Base-by-base conservation (phyloP, 2,329 filamentous ascomycete species). In the Thielaviopsis euricoi region DNA sequence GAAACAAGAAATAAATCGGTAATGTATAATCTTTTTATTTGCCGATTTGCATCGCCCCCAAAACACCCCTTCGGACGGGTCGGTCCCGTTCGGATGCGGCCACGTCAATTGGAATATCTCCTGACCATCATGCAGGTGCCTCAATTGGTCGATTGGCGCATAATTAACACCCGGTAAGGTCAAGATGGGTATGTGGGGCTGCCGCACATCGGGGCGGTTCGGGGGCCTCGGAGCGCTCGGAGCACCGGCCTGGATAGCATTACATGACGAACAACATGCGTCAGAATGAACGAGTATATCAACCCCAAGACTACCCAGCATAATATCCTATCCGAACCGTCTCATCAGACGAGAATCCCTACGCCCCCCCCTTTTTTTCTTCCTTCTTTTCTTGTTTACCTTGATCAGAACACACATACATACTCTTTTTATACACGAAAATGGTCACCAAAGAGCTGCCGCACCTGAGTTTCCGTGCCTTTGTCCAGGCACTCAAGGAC, bases 401-500 rank as follows among this genome's bases (percentile, higher is more conserved):
- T 2, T 17, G n/a, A 19, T 5, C 9, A 46, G 17, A 6, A 33
- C 17, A 4, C 2, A 13, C 40, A 46, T 19, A 46, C 3, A 46
- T 17, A 33, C 65, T 48, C 25, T 17, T 9, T 12, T n/a, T 2
- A 46, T 17, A 40, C 51, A 53, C n/a, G n/a, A n/a, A 46, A 53
- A 43, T 22, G 37, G 17, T 23, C 12, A 5, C 56, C n/a, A 23
- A 51, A 52, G 56, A 55, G 49, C 43, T 52, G 52, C 60, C 63
- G 53, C 64, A 69, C 43, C 64, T 70, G 53, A 68, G 70, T 61
- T 76, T 78, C 63, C 70, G 74, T 3, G 66, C 68, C 1, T 77
- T 76, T 57, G 68, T 77, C 43, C 68, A 76, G 1, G 65, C 67
- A 7, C 68, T 76, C 0, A 67, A 67, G 37, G 61, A 66, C 2